phyloP scores from a whole-genome alignment of 768 basidiomycete genomes.

The Lactarius tabidus region DNA sequence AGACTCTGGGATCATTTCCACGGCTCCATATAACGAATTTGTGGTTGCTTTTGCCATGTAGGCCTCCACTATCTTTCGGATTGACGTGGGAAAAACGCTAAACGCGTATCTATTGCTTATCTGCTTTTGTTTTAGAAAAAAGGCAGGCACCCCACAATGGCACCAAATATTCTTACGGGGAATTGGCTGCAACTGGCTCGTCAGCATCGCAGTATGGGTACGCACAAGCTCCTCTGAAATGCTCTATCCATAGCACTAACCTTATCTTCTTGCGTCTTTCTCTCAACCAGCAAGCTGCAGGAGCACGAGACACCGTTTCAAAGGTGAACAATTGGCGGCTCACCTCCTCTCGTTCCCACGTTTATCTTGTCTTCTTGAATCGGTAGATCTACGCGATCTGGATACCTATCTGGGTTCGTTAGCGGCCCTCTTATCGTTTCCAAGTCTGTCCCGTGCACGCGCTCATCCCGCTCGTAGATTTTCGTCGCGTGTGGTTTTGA shows the following conservation, averaged over 20 bases:
- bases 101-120: not conserved
- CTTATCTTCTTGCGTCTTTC: not conserved
- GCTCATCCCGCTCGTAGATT: constrained; percentile 36
- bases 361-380: not conserved
- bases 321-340: constrained; percentile 40
- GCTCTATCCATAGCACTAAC: not conserved
- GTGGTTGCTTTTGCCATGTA: constrained; percentile 56
- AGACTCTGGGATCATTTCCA: constrained; percentile 60
- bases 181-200: constrained; percentile 76
- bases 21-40: constrained; percentile 53
- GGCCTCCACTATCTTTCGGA: constrained; percentile 26
- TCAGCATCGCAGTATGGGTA: constrained; percentile 71
- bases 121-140: constrained; percentile 40
- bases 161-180: constrained; percentile 70
- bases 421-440: not conserved
- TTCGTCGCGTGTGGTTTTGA: constrained; percentile 71
- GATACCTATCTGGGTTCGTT: constrained; percentile 71
- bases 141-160: constrained; percentile 63
- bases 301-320: constrained; percentile 62
- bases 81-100: not conserved
- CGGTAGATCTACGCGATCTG: constrained; percentile 56
- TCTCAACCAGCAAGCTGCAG: constrained; percentile 57
- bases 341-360: not conserved
- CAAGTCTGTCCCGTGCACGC: no score
- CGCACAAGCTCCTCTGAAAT: constrained; percentile 27